phyloP scores from a whole-genome alignment of 2,329 filamentous ascomycete species.

The Botryotinia calthae region DNA sequence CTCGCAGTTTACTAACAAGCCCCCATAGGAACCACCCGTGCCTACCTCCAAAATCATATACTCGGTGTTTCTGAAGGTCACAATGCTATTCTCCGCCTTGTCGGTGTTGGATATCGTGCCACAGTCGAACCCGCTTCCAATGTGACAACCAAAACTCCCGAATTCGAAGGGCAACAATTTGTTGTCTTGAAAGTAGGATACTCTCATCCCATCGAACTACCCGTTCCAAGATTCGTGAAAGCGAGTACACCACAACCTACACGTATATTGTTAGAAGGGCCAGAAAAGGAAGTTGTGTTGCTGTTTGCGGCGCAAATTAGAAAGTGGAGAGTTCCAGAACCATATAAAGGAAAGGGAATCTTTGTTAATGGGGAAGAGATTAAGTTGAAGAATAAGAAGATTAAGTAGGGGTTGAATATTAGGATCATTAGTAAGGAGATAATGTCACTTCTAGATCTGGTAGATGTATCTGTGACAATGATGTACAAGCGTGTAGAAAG shows the following conservation, averaged over 20 bases:
- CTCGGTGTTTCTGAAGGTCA: conserved; percentile 95
- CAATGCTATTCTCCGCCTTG: conserved; percentile 85
- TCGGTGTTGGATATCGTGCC: conserved; percentile 94
- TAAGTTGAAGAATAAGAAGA: conserved; percentile 97
- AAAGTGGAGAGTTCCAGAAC: conserved; percentile 86
- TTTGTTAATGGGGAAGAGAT: conserved; percentile 98
- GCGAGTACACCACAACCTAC: conserved; percentile 90
- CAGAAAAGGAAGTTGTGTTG: conserved; percentile 82
- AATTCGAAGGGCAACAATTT: conserved; percentile 81
- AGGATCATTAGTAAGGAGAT: conserved; percentile 31
- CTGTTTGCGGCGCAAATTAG: conserved; percentile 87
- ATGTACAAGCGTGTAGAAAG: conserved; percentile 3
- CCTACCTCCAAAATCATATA: conserved; percentile 86
- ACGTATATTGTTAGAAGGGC: conserved; percentile 83
- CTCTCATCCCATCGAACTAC: conserved; percentile 90
- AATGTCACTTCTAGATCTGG: conserved; percentile 24
- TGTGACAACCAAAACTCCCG: conserved; percentile 61
- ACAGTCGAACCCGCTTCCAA: conserved; percentile 66
- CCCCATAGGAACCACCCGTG: conserved; percentile 74
- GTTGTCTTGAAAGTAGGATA: conserved; percentile 94
- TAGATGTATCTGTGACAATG: conserved; percentile 15
- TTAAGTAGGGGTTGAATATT: conserved; percentile 59
- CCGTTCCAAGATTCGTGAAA: conserved; percentile 76
- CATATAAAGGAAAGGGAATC: conserved; percentile 99
- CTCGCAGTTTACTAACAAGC: conserved; percentile 1